Evolutionary conservation across 1,284 basidiomycete genomes (phyloP), one percentile per base, ranked within the genome.

Genomic region (Ceratorhiza oryzae-sativae): DNA sequence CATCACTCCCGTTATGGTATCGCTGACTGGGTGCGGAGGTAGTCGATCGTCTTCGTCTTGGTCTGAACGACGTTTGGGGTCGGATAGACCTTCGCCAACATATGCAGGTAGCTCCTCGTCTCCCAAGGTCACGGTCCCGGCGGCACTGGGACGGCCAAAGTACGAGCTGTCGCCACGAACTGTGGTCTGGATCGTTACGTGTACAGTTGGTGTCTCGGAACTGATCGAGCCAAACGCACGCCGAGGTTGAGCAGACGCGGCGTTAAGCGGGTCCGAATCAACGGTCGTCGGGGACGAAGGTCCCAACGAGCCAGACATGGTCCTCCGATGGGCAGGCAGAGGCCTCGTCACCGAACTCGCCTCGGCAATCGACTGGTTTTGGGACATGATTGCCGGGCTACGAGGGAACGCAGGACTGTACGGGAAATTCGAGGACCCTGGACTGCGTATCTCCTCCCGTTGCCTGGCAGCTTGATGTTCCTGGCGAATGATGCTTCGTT

Each of bases 81-180:
- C 63, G 13, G 63, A 34, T 10, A 68, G 51, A 41, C 63, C 63
- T 27, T 68, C 63, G 2, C 63, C 63, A 0, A 68, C 34, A 25
- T 68, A 56, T 0, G 39, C 49, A 5, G 63, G 63, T 27, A 68
- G 36, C 23, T 53, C 49, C n/a, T 68, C 63, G 23, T 68, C 63
- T 0, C 63, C 63, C 3, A 68, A 51, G 8, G 32, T 12, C 1
- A 68, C 63, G 12, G 36, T 68, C 32, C 32, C 53, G 9, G 15
- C 53, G 9, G 15, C 53, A 18, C 30, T 13, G 2, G 49, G 63
- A 6, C 51, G 49, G 12, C n/a, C 49, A 42, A 68, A 68, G 39
- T 45, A 68, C 36, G 49, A 42, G 25, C 49, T 42, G 12, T 68
- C 63, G 1, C 63, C 51, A 10, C 63, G 63, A 20, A 39, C 27